These are phyloP conservation scores for Podaxis sp. DNA, from an alignment of 768 basidiomycete species.

Conservation along the genomic window DNA sequence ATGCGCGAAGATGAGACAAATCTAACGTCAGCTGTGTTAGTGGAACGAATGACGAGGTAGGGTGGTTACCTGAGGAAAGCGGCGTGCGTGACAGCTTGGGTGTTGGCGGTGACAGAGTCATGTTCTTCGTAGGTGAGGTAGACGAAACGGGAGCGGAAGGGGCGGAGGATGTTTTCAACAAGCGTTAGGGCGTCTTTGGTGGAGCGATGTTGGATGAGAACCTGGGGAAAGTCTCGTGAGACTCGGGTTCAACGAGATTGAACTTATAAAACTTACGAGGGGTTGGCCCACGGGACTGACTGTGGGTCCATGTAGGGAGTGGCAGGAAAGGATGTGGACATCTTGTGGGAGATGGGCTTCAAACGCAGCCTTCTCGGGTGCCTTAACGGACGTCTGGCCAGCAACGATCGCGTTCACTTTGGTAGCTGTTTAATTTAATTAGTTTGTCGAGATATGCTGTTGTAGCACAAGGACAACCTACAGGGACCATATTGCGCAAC, in stretches of 20 bases:
- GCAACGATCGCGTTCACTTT: conserved; percentile 90
- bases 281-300: conserved; percentile 90
- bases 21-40: background rate
- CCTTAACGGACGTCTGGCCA: conserved; percentile 96
- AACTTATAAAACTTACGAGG: conserved; percentile 49
- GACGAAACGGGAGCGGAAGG: conserved; percentile 83
- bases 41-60: background rate
- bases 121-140: conserved; percentile 96
- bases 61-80: conserved; percentile 82
- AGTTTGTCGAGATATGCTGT: background rate
- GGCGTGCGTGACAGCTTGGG: conserved; percentile 97
- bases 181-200: conserved; percentile 66
- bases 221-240: conserved; percentile 40
- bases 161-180: conserved; percentile 80
- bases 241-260: background rate
- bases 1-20: background rate
- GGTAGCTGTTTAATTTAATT: conserved; percentile 56
- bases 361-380: conserved; percentile 88
- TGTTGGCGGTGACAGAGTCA: conserved; percentile 95
- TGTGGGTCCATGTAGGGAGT: conserved; percentile 91
- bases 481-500: conserved; percentile 92
- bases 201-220: conserved; percentile 85
- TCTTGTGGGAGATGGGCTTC: conserved; percentile 85
- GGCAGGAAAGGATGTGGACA: conserved; percentile 86
- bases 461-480: conserved; percentile 35